phyloP scores from a whole-genome alignment of 768 basidiomycete species.

The Russula sp. region DNA sequence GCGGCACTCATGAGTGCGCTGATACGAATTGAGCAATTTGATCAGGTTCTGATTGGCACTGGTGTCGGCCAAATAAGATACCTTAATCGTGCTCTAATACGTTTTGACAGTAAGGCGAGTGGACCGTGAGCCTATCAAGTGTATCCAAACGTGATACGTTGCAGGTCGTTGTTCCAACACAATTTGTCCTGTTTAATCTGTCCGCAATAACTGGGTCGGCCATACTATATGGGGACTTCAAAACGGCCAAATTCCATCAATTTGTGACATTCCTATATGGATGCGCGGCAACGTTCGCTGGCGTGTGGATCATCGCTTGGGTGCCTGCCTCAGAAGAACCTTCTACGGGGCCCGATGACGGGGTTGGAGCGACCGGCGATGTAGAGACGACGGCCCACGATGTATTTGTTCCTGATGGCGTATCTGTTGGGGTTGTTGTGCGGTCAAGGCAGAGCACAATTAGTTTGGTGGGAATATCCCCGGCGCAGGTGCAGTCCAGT shows the following conservation, averaged over 20 bases:
- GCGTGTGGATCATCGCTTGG: conserved; percentile 86
- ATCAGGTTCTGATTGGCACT: conserved; percentile 64
- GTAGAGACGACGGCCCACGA: conserved; percentile 34
- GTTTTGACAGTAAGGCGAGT: conserved; percentile 84
- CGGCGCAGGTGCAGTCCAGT: conserved; percentile 55
- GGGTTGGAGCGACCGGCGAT: conserved; percentile 34
- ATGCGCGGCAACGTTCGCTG: conserved; percentile 83
- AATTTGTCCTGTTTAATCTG: conserved; percentile 93
- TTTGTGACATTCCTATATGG: conserved; percentile 84
- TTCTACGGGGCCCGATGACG: conserved; percentile 30
- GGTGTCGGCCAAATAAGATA: conserved; percentile 84
- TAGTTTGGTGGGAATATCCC: conserved; percentile 66
- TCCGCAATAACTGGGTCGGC: conserved; percentile 92
- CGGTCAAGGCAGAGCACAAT: conserved; percentile 54
- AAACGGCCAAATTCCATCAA: conserved; percentile 74
- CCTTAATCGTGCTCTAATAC: conserved; percentile 83
- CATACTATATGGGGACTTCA: conserved; percentile 92
- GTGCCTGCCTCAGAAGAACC: conserved; percentile 39
- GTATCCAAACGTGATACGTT: conserved; percentile 9
- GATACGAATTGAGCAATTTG: not conserved
- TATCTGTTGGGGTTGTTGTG: conserved; percentile 40
- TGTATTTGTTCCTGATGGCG: conserved; percentile 30
- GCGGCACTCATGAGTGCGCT: conserved; percentile 8
- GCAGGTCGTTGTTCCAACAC: conserved; percentile 87
- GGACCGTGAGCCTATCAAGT: not conserved